These are phyloP conservation scores for Carex myosuroides DNA, from an alignment of 176 grass and related monocot species.

Conservation along the genomic window DNA sequence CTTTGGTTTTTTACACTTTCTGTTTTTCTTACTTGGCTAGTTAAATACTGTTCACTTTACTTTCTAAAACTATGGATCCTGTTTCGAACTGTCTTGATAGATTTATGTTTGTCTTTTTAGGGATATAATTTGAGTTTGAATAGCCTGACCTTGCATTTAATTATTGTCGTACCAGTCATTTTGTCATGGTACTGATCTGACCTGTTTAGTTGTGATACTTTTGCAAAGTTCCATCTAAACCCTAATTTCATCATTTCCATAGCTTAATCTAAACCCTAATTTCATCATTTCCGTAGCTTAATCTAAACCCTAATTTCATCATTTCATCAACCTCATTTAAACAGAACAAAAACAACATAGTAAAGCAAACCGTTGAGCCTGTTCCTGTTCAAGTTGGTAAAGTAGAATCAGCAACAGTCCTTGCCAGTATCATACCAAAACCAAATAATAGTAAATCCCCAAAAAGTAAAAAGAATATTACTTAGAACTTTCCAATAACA, in stretches of 20 bases:
- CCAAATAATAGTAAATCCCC: neutral
- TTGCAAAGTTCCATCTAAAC: neutral
- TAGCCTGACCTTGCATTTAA: neutral
- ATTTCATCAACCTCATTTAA: neutral
- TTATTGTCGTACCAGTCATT: neutral
- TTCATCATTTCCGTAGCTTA: neutral
- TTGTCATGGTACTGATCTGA: neutral
- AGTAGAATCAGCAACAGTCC: neutral
- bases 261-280: neutral
- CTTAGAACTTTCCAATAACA: neutral
- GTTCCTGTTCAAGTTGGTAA: neutral
- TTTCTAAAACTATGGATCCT: neutral
- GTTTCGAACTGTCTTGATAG: neutral
- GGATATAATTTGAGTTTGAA: neutral
- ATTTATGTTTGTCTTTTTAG: neutral
- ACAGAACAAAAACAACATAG: neutral
- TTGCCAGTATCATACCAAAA: neutral
- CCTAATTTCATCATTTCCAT: neutral
- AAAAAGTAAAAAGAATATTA: neutral
- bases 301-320: neutral
- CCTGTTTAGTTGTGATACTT: neutral
- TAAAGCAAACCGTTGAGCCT: neutral
- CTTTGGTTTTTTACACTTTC: neutral
- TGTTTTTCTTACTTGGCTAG: slow-evolving; percentile 2
- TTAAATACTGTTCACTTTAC: neutral